Evolutionary conservation across 495 filamentous ascomycete genomes (phyloP), one percentile per base, ranked within the genome.

Genomic region (Aspergillus leporis): DNA sequence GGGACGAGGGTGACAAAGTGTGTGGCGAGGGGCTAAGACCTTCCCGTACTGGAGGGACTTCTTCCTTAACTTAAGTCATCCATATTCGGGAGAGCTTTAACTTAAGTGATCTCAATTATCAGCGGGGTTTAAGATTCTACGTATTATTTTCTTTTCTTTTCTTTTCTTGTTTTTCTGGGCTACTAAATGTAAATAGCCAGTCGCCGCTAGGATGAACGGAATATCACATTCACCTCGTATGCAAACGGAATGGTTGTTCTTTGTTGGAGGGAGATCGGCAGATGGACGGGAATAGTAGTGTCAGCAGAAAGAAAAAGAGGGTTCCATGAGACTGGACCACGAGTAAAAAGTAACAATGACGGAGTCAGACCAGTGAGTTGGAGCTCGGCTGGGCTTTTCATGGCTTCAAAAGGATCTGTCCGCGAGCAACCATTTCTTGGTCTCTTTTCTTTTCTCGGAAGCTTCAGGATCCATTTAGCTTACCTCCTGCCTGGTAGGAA

Each of bases 241-340:
- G 58, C 58, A 55, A 60, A 49, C 58, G 46, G 58, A 60, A 43
- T 52, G 21, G 30, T 19, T 23, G 5, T 51, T 50, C 46, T 55
- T 46, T 46, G 52, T 51, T 55, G 51, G 51, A 16, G 55, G 51
- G 28, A 47, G 58, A 60, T 56, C 59, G 53, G 34, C 59, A 28
- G 51, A 21, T 41, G 19, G 19, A 40, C 32, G 51, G 51, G 19
- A n/a, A 18, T 18, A 8, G 9, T 12, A 23, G 43, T 47, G 2
- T 19, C 45, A 23, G 45, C 49, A 34, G 47, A 30, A 57, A 21
- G 8, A 28, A 32, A 52, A 52, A 21, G 10, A 22, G 19, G 43
- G 43, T 22, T 23, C 19, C 43, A 47, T 47, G 19, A 22, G 43
- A 47, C 19, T 21, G 19, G 19, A 14, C 36, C 36, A 47, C 7